phyloP scores from a whole-genome alignment of 2,329 filamentous ascomycete genomes.

The Seiridium unicorne region DNA sequence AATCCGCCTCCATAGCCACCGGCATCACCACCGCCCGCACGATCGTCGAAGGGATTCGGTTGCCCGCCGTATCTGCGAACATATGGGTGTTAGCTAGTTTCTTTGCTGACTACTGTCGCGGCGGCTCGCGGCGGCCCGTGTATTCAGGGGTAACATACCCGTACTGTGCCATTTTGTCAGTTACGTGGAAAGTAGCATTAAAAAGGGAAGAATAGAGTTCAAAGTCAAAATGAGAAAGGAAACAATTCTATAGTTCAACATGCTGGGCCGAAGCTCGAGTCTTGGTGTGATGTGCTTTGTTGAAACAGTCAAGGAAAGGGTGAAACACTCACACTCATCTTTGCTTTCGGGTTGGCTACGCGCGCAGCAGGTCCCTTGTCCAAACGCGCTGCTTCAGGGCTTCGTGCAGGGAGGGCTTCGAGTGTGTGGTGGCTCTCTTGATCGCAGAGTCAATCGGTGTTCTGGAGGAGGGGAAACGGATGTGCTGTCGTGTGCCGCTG shows the following conservation, averaged over 20 bases:
- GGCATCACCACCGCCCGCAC: slow-evolving; percentile 32
- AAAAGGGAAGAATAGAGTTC: slow-evolving; percentile 12
- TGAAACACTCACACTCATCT: slow-evolving; percentile 50
- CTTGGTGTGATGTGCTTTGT: slow-evolving; percentile 8
- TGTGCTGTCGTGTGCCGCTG: too few relatives aligned
- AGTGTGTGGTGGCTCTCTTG: neutral
- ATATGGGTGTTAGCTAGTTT: slow-evolving; percentile 27
- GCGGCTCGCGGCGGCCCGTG: slow-evolving; percentile 5
- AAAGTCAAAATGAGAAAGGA: neutral
- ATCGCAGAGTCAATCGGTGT: too few relatives aligned
- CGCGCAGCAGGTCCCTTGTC: slow-evolving; percentile 1
- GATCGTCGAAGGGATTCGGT: slow-evolving; percentile 59
- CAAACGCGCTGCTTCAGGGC: neutral
- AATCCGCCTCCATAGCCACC: slow-evolving; percentile 34
- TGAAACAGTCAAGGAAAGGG: slow-evolving; percentile 23
- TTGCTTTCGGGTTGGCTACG: slow-evolving; percentile 14
- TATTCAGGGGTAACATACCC: slow-evolving; percentile 39
- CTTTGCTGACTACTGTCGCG: slow-evolving; percentile 5
- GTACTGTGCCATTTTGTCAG: slow-evolving; percentile 50
- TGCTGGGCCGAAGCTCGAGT: neutral
- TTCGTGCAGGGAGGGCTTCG: neutral
- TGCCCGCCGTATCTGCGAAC: slow-evolving; percentile 50
- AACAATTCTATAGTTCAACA: neutral
- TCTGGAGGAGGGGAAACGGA: neutral
- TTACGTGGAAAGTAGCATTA: slow-evolving; percentile 18